A percentile compares a stretch with the other conserved stretches of the same genome.
Conservation (phyloP, 805 yeast genomes). For the Monosporozyma solicola region DNA sequence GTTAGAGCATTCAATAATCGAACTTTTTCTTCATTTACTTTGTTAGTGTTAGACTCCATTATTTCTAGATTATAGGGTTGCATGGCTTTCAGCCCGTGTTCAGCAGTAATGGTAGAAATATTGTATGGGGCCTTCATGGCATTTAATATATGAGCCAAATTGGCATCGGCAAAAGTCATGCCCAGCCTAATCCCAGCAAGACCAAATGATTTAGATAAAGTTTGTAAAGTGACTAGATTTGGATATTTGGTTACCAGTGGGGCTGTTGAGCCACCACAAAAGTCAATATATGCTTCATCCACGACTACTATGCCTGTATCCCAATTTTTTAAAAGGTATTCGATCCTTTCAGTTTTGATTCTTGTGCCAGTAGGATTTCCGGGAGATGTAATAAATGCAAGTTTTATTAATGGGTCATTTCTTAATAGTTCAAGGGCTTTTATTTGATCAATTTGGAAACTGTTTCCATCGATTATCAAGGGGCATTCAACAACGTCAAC, state of each 20-base stretch:
- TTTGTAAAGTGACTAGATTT: constrained; percentile 80
- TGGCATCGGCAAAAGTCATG: constrained; percentile 54
- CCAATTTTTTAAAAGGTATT: constrained; percentile 37
- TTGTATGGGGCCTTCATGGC: constrained; percentile 95
- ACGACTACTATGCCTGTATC: constrained; percentile 77
- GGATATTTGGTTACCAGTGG: constrained; percentile 76
- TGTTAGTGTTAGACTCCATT: constrained; percentile 48
- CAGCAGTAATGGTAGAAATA: constrained; percentile 72
- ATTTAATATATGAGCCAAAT: constrained; percentile 61
- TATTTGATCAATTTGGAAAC: constrained; percentile 55
- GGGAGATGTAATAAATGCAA: constrained; percentile 84
- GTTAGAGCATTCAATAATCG: constrained; percentile 46
- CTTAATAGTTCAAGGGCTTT: constrained; percentile 43
- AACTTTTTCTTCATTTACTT: constrained; percentile 47
- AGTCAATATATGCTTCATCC: constrained; percentile 95
- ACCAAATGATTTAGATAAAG: constrained; percentile 91
- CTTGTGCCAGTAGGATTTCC: constrained; percentile 90
- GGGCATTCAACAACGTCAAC: constrained; percentile 71
- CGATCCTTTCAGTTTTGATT: constrained; percentile 42
- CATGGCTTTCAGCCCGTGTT: constrained; percentile 68
- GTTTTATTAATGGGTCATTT: constrained; percentile 55
- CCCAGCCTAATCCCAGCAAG: constrained; percentile 93
- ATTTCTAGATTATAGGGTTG: constrained; percentile 42
- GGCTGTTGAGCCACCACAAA: constrained; percentile 64
- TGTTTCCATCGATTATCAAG: constrained; percentile 42